phyloP scores from a whole-genome alignment of 2,329 filamentous ascomycete genomes.

The Diatrype stigma region DNA sequence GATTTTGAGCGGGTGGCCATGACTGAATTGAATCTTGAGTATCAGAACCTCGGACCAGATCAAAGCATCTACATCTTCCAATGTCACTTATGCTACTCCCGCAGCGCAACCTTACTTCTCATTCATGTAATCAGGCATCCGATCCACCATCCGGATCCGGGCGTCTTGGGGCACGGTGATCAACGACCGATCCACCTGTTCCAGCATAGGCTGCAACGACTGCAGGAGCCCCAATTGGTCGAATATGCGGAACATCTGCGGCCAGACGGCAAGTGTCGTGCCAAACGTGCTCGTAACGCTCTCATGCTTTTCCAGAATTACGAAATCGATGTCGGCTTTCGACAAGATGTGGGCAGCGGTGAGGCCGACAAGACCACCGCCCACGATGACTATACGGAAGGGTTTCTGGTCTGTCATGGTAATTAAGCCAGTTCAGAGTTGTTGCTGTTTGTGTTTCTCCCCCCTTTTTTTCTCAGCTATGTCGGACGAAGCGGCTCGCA shows the following conservation, averaged over 20 bases:
- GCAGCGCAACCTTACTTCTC: conserved; percentile 14
- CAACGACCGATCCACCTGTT: conserved; percentile 2
- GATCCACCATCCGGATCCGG: conserved; percentile 2
- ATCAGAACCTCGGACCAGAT: too few relatives aligned
- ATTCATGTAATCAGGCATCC: conserved; percentile 1
- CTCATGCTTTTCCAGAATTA: conserved; percentile 22
- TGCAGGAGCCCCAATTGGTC: conserved; percentile 22
- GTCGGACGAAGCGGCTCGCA: too few relatives aligned
- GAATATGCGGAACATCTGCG: conserved; percentile 22
- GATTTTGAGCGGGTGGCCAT: conserved; percentile 17
- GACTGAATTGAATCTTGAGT: conserved; percentile 9
- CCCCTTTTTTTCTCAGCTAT: too few relatives aligned
- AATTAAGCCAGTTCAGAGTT: too few relatives aligned
- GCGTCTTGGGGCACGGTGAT: conserved; percentile 14
- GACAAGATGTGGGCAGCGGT: conserved; percentile 22
- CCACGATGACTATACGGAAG: conserved; percentile 24
- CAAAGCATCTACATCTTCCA: too few relatives aligned
- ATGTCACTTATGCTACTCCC: too few relatives aligned
- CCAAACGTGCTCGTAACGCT: conserved; percentile 16
- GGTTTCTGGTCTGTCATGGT: conserved; percentile 7
- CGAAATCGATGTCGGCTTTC: conserved; percentile 24
- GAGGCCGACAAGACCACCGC: conserved; percentile 23
- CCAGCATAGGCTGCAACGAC: conserved; percentile 5
- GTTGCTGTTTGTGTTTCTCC: too few relatives aligned
- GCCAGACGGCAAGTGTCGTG: conserved; percentile 19